phyloP scores from a whole-genome alignment of 768 basidiomycete species.

The Lentinula aciculospora region DNA sequence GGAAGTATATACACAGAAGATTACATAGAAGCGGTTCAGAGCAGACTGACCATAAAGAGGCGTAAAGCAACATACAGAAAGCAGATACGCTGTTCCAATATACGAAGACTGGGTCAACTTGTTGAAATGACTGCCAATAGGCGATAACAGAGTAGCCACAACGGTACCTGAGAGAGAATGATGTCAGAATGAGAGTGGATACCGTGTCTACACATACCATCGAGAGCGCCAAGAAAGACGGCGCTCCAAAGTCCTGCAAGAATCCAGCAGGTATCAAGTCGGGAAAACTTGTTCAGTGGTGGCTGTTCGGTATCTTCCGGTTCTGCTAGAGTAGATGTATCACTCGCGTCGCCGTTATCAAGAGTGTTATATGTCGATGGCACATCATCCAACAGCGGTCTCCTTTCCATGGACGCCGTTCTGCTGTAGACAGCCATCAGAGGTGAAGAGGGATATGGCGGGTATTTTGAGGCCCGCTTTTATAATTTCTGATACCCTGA shows the following conservation, averaged over 20 bases:
- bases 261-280: constrained; percentile 60
- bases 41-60: constrained; percentile 68
- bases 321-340: constrained; percentile 22
- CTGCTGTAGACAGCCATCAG: constrained; percentile 40
- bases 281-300: constrained; percentile 42
- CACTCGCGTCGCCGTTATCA: constrained; percentile 29
- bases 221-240: constrained; percentile 79
- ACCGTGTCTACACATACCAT: constrained; percentile 44
- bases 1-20: constrained; percentile 12
- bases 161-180: constrained; percentile 54
- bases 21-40: neutral
- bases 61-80: constrained; percentile 88
- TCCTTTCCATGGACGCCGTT: constrained; percentile 45
- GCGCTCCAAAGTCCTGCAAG: constrained; percentile 77
- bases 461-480: constrained; percentile 16
- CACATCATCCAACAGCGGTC: constrained; percentile 48
- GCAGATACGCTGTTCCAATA: constrained; percentile 82
- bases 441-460: constrained; percentile 20
- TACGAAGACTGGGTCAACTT: constrained; percentile 79
- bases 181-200: constrained; percentile 3
- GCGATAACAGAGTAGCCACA: constrained; percentile 79
- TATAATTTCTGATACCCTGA: constrained; percentile 16
- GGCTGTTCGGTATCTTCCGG: constrained; percentile 18
- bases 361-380: constrained; percentile 43
- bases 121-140: constrained; percentile 82